Evolutionary conservation across 305 asterid genomes (phyloP), one percentile per base, ranked within the genome.

Genomic region (Andrographis paniculata): DNA sequence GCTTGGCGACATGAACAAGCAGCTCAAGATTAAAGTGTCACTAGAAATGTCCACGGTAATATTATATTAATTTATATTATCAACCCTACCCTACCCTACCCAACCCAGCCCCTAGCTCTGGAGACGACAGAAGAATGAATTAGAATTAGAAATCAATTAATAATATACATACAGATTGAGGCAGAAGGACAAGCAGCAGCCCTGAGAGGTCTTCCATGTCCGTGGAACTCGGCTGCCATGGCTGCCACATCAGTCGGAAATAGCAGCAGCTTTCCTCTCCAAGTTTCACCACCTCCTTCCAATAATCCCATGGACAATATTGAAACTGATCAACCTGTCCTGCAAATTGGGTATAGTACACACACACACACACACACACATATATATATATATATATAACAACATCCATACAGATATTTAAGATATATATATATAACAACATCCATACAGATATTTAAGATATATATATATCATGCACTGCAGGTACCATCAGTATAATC

Each of bases 311-410:
- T 76, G 70, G 80, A 83, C 42, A n/a, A n/a, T n/a, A 54, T 73
- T 33, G 76, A 72, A 9, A 69, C 70, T n/a, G 79, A 11, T 33
- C 14, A 76, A 27, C 87, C 93, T 20, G 49, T 74, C 6, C 72
- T 87, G 30, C 74, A 87, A 66, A 87, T 83, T 19, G 97, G 95
- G 97, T 87, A 83, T 17, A n/a, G n/a, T n/a, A n/a, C n/a, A n/a
- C n/a, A n/a, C n/a, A n/a, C n/a, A n/a, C n/a, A n/a, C n/a, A n/a
- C n/a, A n/a, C n/a, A n/a, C n/a, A n/a, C n/a, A n/a, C n/a, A n/a
- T n/a, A n/a, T n/a, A n/a, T n/a, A n/a, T n/a, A n/a, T n/a, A n/a
- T n/a, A n/a, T n/a, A n/a, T n/a, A n/a, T n/a, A n/a, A n/a, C n/a
- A n/a, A n/a, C n/a, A n/a, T n/a, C n/a, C n/a, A n/a, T n/a, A n/a